Conservation (phyloP, 805 yeast genomes). For the Clavispora carvajalis region DNA sequence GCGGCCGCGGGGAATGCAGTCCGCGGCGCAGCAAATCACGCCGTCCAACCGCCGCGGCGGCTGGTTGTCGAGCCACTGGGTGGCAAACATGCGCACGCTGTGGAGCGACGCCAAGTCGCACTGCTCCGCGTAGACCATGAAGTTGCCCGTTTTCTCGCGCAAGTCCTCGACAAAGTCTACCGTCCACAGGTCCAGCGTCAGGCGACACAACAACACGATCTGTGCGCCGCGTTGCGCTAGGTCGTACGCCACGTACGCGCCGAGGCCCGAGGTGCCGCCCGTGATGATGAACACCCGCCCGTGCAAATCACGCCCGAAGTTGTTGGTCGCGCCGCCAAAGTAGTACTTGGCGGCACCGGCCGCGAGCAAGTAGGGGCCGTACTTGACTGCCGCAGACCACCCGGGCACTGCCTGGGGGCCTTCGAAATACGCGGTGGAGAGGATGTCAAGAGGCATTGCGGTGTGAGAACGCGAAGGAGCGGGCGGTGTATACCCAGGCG, state of each 20-base stretch:
- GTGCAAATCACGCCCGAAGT: constrained; percentile 90
- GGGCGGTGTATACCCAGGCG: not conserved
- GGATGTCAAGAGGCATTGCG: constrained; percentile 78
- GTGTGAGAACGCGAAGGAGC: not conserved
- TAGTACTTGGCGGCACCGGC: constrained; percentile 56
- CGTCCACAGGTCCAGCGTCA: constrained; percentile 64
- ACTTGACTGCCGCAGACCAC: constrained; percentile 52
- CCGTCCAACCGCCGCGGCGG: constrained; percentile 93
- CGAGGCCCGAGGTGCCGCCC: constrained; percentile 95
- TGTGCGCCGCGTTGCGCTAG: constrained; percentile 85
- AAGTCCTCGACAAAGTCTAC: constrained; percentile 75
- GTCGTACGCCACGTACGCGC: constrained; percentile 68
- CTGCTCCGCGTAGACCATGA: constrained; percentile 81
- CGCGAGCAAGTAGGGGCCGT: constrained; percentile 47
- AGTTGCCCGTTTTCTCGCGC: constrained; percentile 63
- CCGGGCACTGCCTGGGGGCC: constrained; percentile 78
- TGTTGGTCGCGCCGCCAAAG: constrained; percentile 73
- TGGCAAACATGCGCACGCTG: constrained; percentile 83
- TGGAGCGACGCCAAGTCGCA: constrained; percentile 74
- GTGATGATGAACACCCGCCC: constrained; percentile 80
- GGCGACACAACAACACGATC: constrained; percentile 63
- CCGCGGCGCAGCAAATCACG: constrained; percentile 82
- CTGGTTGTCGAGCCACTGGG: constrained; percentile 85
- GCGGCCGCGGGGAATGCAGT: constrained; percentile 63
- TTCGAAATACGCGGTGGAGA: constrained; percentile 61